These are phyloP conservation scores for Colletotrichum camelliae DNA, from an alignment of 2,329 filamentous ascomycete species.

Conservation along the genomic window DNA sequence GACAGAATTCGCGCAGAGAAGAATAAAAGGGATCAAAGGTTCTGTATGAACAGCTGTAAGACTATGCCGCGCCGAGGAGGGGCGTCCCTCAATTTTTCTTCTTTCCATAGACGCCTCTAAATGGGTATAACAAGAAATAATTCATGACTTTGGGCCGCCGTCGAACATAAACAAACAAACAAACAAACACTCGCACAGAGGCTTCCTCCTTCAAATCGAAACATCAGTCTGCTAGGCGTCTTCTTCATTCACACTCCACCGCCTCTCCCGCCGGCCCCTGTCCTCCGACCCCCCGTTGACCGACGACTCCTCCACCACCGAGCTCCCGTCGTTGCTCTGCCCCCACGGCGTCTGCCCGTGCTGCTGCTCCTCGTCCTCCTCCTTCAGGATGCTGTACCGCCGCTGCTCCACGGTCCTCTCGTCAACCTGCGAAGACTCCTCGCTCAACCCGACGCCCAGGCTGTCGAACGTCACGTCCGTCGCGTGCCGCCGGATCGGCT, in stretches of 20 bases:
- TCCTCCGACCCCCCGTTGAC: not conserved
- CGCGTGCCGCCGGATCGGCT: conserved; percentile 48
- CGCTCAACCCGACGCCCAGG: conserved; percentile 28
- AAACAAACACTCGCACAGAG: too few relatives aligned
- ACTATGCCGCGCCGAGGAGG: not conserved
- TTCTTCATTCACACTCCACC: conserved; percentile 9
- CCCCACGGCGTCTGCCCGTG: not conserved
- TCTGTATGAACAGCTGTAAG: conserved; percentile 3
- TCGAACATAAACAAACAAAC: not conserved
- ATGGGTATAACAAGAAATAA: conserved; percentile 21
- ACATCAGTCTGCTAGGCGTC: not conserved
- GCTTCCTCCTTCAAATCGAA: not conserved
- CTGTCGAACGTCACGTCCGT: conserved; percentile 47
- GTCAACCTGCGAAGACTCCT: conserved; percentile 22
- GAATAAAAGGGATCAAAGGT: not conserved
- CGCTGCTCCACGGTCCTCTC: conserved; percentile 14
- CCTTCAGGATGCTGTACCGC: not conserved
- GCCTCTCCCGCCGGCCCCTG: not conserved
- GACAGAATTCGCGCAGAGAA: too few relatives aligned
- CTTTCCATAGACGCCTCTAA: conserved; percentile 9
- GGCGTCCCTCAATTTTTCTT: not conserved
- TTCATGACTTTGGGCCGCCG: not conserved
- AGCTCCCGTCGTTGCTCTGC: not conserved
- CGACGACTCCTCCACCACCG: not conserved
- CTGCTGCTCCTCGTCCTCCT: conserved; percentile 9